Conservation (phyloP, 2,329 filamentous ascomycete species). For the Monilinia fructigena region DNA sequence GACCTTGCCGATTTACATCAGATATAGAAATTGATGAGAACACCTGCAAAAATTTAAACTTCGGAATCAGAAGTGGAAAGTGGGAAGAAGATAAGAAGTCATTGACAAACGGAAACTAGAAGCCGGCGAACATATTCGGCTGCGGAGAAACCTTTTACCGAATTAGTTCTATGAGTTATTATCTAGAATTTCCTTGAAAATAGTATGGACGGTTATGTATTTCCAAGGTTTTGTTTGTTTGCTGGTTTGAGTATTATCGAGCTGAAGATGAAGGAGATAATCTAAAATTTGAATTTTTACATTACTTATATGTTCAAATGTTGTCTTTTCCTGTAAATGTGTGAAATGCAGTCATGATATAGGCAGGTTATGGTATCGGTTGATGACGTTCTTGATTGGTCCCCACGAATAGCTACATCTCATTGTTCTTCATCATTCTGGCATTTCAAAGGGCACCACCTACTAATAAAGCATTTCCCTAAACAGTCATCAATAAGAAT, state of each 20-base stretch:
- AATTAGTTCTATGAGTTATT: not conserved
- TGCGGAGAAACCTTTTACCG: conserved; percentile 3
- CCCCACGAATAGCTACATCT: not conserved
- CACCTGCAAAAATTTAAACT: not conserved
- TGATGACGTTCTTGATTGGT: conserved; percentile 6
- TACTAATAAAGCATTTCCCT: not conserved
- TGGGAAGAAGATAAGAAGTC: conserved; percentile 4
- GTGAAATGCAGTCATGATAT: not conserved
- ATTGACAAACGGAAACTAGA: not conserved
- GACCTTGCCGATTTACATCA: not conserved
- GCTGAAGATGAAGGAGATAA: not conserved
- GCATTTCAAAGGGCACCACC: not conserved
- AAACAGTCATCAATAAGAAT: not conserved
- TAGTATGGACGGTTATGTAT: not conserved
- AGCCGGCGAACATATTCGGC: not conserved
- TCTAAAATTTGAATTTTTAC: not conserved
- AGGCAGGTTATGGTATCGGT: too few relatives aligned
- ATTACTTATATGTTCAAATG: not conserved
- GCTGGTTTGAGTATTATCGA: not conserved
- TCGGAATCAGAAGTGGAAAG: conserved; percentile 1
- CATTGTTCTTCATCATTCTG: conserved; percentile 9
- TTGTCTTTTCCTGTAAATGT: not conserved
- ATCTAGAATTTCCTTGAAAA: not conserved
- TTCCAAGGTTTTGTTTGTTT: not conserved
- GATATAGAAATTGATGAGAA: not conserved